These are phyloP conservation scores for Penicillium sp. DNA, from an alignment of 2,329 filamentous ascomycete species.

Conservation along the genomic window DNA sequence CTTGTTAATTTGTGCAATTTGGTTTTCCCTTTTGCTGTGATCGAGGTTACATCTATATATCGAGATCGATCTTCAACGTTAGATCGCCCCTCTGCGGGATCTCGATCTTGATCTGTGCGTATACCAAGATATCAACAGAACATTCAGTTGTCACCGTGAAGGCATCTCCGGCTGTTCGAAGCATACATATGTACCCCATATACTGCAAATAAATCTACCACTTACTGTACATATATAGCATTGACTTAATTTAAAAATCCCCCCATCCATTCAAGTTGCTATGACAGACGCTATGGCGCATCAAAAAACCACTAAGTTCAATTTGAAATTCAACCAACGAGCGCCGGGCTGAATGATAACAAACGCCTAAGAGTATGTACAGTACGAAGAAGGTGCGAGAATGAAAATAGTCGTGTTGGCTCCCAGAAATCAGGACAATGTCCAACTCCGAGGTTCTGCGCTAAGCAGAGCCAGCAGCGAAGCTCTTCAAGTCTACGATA, in stretches of 20 bases:
- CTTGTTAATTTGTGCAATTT: neutral
- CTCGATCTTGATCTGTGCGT: neutral
- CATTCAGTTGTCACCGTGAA: too few species aligned
- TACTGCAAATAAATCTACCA: too few species aligned
- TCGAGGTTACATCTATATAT: neutral
- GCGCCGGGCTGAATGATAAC: neutral
- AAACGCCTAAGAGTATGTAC: neutral
- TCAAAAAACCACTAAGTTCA: neutral
- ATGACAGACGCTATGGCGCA: too few species aligned
- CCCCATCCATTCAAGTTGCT: too few species aligned
- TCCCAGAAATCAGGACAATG: too few species aligned
- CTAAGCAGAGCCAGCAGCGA: too few species aligned
- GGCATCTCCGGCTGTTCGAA: too few species aligned
- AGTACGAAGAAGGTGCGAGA: neutral
- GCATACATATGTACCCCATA: too few species aligned
- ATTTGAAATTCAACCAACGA: neutral
- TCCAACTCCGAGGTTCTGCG: neutral
- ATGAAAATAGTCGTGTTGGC: neutral
- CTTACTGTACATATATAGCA: too few species aligned
- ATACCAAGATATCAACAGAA: too few species aligned
- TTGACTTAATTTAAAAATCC: too few species aligned
- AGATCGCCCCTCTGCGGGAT: slow-evolving; percentile 1
- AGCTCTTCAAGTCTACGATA: too few species aligned
- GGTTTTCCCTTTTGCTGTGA: neutral
- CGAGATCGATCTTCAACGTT: neutral